phyloP scores from a whole-genome alignment of 73 alveolate genomes.

The Paramecium sexaurelia region DNA sequence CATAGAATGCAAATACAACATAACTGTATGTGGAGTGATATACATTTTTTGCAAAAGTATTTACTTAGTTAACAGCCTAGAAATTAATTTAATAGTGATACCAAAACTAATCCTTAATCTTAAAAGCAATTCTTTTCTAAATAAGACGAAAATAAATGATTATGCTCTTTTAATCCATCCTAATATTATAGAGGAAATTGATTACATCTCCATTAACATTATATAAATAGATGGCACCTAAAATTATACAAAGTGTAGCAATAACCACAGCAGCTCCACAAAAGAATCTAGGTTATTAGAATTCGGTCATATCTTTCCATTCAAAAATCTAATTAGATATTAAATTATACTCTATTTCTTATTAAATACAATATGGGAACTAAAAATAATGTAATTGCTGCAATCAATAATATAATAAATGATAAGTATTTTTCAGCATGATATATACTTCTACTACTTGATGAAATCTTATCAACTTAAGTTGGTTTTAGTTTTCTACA shows the following conservation, averaged over 20 bases:
- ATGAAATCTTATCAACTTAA: not conserved
- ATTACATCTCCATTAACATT: not conserved
- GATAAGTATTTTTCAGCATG: not conserved
- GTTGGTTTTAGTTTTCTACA: not conserved
- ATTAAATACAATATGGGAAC: not conserved
- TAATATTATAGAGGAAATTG: not conserved
- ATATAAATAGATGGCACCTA: not conserved
- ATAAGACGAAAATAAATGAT: not conserved
- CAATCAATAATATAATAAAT: not conserved
- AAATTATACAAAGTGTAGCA: not conserved
- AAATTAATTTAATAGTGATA: not conserved
- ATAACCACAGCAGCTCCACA: not conserved
- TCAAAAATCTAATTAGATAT: not conserved
- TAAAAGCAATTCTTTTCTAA: not conserved
- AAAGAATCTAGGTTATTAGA: not conserved
- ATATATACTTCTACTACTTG: not conserved
- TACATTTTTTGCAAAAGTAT: not conserved
- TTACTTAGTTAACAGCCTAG: not conserved
- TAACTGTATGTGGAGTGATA: not conserved
- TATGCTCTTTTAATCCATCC: slow-evolving; percentile 8
- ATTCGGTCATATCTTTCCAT: not conserved
- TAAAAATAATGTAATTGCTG: not conserved
- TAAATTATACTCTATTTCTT: not conserved
- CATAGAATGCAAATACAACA: not conserved
- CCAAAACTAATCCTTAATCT: not conserved